Percentiles rank a stretch among this genome's conserved stretches.
Evolutionary conservation across 2,329 filamentous ascomycete genomes (phyloP).

Genomic region (Diaporthe ampelina): DNA sequence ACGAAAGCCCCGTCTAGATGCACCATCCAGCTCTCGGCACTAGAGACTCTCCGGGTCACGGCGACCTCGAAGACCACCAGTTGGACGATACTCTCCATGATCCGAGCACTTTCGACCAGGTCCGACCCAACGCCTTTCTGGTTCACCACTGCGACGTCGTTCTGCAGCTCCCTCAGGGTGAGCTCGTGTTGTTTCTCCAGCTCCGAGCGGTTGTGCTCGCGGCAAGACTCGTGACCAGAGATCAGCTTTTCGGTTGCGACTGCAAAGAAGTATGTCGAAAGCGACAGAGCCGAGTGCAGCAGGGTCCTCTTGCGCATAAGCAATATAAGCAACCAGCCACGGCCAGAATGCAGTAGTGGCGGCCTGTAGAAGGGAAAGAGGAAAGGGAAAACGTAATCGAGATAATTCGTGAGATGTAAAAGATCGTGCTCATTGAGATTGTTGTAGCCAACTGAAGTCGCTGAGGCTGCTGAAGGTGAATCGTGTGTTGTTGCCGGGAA

Average conservation of each 20-base stretch:
- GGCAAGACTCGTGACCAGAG: slow-evolving; percentile 11
- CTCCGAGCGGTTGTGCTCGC: slow-evolving; percentile 42
- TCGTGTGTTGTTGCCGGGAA: neutral
- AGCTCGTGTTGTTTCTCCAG: slow-evolving; percentile 51
- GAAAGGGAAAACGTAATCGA: slow-evolving; percentile 47
- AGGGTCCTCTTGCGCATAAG: slow-evolving; percentile 45
- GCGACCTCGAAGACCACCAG: slow-evolving; percentile 57
- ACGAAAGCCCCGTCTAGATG: slow-evolving; percentile 59
- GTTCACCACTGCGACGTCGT: slow-evolving; percentile 43
- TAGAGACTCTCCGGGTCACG: slow-evolving; percentile 46
- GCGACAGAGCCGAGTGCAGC: slow-evolving; percentile 43
- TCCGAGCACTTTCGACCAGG: slow-evolving; percentile 47
- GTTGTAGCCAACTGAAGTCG: neutral
- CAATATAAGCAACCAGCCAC: slow-evolving; percentile 40
- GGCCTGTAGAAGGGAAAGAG: slow-evolving; percentile 47
- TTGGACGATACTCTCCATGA: slow-evolving; percentile 58
- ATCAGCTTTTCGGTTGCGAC: slow-evolving; percentile 35
- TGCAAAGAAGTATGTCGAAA: slow-evolving; percentile 46
- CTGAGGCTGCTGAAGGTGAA: neutral
- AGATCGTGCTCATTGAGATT: slow-evolving; percentile 20
- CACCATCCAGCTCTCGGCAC: slow-evolving; percentile 56
- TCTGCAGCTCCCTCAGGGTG: slow-evolving; percentile 41
- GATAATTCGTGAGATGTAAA: slow-evolving; percentile 46
- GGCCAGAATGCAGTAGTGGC: slow-evolving; percentile 43
- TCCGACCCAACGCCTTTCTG: slow-evolving; percentile 45